These are phyloP conservation scores for Hyphopichia wangnamkhiaoensis DNA, from an alignment of 1,139 yeast genomes.

Conservation along the genomic window DNA sequence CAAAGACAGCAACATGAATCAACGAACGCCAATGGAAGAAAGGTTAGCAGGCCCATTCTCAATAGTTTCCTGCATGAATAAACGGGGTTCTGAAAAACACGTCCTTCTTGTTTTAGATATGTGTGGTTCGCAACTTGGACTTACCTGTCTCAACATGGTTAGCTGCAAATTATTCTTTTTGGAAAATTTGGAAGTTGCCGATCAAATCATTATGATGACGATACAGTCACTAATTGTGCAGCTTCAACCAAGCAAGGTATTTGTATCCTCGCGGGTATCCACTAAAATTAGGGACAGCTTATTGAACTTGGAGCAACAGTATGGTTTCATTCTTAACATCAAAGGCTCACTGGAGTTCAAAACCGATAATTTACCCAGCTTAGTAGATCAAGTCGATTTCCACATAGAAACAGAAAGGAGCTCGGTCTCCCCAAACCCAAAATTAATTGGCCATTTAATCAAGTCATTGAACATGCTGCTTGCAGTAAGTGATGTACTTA, in stretches of 20 bases:
- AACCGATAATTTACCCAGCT: not conserved
- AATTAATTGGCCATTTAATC: not conserved
- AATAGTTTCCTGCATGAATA: too few species aligned
- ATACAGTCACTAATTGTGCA: conserved; percentile 8
- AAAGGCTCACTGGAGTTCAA: not conserved
- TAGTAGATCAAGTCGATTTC: not conserved
- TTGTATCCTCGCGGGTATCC: conserved; percentile 10
- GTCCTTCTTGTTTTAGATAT: not conserved
- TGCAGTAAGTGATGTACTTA: not conserved
- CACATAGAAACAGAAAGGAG: not conserved
- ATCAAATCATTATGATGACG: not conserved
- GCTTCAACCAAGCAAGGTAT: conserved; percentile 9
- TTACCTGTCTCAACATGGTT: not conserved
- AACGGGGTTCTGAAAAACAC: too few species aligned
- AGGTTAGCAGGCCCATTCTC: too few species aligned
- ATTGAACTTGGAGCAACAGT: not conserved
- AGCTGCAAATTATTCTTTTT: not conserved
- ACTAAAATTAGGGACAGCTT: conserved; percentile 7
- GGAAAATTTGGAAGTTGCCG: not conserved
- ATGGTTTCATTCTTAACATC: not conserved
- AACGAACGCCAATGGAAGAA: too few species aligned
- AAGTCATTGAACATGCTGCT: not conserved
- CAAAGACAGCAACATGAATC: too few species aligned
- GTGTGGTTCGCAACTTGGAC: not conserved
- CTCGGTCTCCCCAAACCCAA: not conserved